These are phyloP conservation scores for Amanita brunnescens DNA, from an alignment of 768 basidiomycete genomes.

Conservation along the genomic window DNA sequence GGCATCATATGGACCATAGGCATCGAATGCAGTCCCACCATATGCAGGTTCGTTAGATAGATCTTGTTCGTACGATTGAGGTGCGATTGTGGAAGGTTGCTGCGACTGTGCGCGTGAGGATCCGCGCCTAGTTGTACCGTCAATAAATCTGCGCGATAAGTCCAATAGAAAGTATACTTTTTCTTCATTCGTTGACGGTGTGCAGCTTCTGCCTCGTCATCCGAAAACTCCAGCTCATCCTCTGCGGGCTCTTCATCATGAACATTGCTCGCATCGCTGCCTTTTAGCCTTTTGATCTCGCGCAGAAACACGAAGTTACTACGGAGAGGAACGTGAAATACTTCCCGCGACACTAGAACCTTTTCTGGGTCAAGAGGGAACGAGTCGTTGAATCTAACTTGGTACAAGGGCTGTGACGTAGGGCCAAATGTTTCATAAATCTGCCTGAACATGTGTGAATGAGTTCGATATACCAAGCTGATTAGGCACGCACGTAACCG, in stretches of 20 bases:
- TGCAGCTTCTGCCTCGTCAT: slow-evolving; percentile 85
- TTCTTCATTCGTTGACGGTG: slow-evolving; percentile 54
- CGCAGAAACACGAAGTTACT: slow-evolving; percentile 81
- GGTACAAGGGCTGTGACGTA: slow-evolving; percentile 82
- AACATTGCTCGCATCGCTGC: slow-evolving; percentile 91
- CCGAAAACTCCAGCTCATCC: slow-evolving; percentile 88
- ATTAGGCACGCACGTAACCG: slow-evolving; percentile 61
- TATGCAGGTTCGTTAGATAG: slow-evolving; percentile 35
- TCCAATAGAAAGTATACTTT: slow-evolving; percentile 31
- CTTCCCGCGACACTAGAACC: slow-evolving; percentile 46
- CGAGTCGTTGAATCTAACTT: slow-evolving; percentile 66
- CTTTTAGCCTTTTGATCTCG: slow-evolving; percentile 62
- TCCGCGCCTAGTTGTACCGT: slow-evolving; percentile 34
- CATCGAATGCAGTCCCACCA: slow-evolving; percentile 56
- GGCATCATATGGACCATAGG: slow-evolving; percentile 60
- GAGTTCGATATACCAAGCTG: not conserved
- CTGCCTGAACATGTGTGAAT: slow-evolving; percentile 30
- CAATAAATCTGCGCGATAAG: slow-evolving; percentile 7
- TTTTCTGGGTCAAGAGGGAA: slow-evolving; percentile 54
- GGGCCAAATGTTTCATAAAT: slow-evolving; percentile 96
- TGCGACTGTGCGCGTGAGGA: slow-evolving; percentile 49
- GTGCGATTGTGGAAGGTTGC: slow-evolving; percentile 43
- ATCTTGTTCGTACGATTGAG: slow-evolving; percentile 48
- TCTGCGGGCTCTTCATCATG: slow-evolving; percentile 92
- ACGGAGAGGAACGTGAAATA: slow-evolving; percentile 76